These are phyloP conservation scores for Podila horticola DNA, from an alignment of 192 early-diverging fungal genomes.

Conservation along the genomic window DNA sequence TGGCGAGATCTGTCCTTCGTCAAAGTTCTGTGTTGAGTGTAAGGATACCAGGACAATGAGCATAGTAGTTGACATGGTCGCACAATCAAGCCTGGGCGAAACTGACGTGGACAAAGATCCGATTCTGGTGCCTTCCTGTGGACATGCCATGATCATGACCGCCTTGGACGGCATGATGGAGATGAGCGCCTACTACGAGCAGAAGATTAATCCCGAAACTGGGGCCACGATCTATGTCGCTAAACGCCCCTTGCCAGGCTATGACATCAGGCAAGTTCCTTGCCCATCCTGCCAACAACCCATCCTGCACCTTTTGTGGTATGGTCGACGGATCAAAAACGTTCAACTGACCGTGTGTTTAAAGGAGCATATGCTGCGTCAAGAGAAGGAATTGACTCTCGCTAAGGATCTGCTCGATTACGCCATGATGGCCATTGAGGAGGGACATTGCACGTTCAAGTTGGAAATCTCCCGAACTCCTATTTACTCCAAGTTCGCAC, in stretches of 20 bases:
- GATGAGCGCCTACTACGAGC: conserved; percentile 52
- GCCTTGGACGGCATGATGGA: conserved; percentile 61
- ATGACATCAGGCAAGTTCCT: conserved; percentile 13
- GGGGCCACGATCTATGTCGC: conserved; percentile 7
- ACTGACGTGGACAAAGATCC: conserved; percentile 56
- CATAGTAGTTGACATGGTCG: conserved; percentile 41
- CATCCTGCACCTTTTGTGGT: conserved; percentile 38
- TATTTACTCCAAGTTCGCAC: not conserved
- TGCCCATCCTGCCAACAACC: conserved; percentile 58
- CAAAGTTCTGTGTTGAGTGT: conserved; percentile 47
- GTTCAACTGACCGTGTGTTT: conserved; percentile 26
- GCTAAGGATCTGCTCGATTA: conserved; percentile 7
- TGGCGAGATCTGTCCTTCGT: conserved; percentile 51
- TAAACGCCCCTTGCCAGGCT: conserved; percentile 20
- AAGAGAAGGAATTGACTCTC: not conserved
- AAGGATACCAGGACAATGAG: conserved; percentile 25
- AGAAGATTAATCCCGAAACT: not conserved
- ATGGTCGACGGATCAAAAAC: conserved; percentile 49
- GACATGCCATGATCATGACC: conserved; percentile 61
- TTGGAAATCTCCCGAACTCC: not conserved
- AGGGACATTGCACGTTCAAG: no score
- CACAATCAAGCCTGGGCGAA: conserved; percentile 42
- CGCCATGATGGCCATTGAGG: not conserved
- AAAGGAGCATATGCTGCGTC: conserved; percentile 23
- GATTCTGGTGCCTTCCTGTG: conserved; percentile 58